These are phyloP conservation scores for Chenopodium berlandieri DNA, from an alignment of 148 eudicot genomes.

Conservation along the genomic window DNA sequence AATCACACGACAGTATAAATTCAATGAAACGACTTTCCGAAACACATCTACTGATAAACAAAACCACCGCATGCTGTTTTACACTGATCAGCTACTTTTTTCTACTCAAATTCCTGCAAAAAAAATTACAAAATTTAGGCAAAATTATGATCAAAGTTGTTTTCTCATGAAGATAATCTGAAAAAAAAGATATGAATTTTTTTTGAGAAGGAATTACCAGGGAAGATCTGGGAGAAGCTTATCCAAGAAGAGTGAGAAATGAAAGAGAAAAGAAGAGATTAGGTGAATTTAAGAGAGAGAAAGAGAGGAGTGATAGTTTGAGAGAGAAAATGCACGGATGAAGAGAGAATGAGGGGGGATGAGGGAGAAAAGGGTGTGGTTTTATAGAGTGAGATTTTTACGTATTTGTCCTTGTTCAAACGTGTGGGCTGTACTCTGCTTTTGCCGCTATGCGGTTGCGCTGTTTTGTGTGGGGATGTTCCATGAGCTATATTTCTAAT, in stretches of 20 bases:
- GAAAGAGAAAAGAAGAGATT: background rate
- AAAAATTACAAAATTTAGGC: background rate
- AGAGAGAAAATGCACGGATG: background rate
- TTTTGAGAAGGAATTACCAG: background rate
- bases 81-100: conserved; percentile 31
- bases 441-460: too few relatives aligned
- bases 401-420: conserved; percentile 31
- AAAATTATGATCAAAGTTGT: background rate
- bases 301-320: conserved; percentile 1
- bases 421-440: conserved; percentile 21
- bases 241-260: conserved; percentile 6
- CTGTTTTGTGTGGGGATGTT: too few relatives aligned
- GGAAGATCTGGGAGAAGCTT: conserved; percentile 12
- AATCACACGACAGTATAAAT: conserved; percentile 82
- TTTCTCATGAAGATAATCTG: too few relatives aligned
- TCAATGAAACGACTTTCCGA: conserved; percentile 67
- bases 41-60: conserved; percentile 68
- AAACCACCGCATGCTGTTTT: conserved; percentile 80
- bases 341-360: background rate
- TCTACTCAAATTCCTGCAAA: conserved; percentile 29
- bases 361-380: background rate
- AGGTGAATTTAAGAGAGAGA: background rate
- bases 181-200: background rate
- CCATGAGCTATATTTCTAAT: too few relatives aligned
- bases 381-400: conserved; percentile 41